These are phyloP conservation scores for Coniophora puteana DNA, from an alignment of 1,284 basidiomycete genomes.

Conservation along the genomic window DNA sequence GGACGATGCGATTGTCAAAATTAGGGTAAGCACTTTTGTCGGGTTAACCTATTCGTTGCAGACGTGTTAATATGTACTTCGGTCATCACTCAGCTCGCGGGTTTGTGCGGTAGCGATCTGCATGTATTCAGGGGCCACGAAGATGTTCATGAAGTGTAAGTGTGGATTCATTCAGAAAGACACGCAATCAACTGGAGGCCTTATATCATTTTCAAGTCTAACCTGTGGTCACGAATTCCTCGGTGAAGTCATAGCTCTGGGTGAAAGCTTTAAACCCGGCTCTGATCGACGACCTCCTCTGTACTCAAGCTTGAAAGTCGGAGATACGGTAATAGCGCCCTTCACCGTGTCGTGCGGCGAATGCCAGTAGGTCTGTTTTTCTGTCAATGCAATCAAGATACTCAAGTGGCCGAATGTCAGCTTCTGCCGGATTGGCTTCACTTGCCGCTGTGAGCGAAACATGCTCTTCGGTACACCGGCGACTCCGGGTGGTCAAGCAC, in stretches of 20 bases:
- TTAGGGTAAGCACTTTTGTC: conserved; percentile 40
- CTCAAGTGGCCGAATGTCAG: conserved; percentile 33
- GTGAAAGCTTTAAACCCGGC: conserved; percentile 50
- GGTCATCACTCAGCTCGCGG: conserved; percentile 57
- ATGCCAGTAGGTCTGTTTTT: conserved; percentile 57
- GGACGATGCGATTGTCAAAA: conserved; percentile 74
- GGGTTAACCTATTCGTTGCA: background rate
- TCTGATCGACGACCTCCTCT: conserved; percentile 50
- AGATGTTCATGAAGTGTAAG: conserved; percentile 32
- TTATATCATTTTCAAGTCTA: too few relatives aligned
- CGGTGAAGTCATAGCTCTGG: conserved; percentile 74
- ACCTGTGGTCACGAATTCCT: conserved; percentile 83
- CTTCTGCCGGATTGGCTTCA: conserved; percentile 74
- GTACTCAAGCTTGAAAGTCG: conserved; percentile 67
- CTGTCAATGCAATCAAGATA: background rate
- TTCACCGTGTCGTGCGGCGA: conserved; percentile 84
- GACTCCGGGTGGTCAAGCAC: conserved; percentile 83
- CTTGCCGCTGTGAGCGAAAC: conserved; percentile 69
- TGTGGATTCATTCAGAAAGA: background rate
- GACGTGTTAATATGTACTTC: background rate
- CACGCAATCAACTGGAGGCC: too few relatives aligned
- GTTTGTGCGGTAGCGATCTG: conserved; percentile 80
- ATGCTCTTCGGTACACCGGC: conserved; percentile 69
- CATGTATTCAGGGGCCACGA: conserved; percentile 72
- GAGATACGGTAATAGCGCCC: conserved; percentile 84